Evolutionary conservation across 139 green algal genomes (phyloP).

Genomic region (Closterium sp.): DNA sequence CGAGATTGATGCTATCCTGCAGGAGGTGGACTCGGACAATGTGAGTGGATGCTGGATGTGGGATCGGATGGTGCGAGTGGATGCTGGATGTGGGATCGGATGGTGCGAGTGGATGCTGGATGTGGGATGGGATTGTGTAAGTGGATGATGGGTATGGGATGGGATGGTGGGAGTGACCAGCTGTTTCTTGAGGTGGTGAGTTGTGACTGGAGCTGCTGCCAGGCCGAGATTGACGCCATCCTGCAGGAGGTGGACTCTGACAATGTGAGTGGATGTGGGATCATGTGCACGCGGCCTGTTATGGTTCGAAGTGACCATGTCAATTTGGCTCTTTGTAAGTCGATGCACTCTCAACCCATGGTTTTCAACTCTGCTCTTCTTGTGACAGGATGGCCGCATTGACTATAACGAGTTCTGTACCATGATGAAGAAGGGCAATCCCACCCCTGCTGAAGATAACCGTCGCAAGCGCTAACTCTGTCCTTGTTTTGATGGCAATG

Average conservation of each 20-base stretch:
- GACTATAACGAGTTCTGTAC: constrained; percentile 47
- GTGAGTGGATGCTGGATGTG: constrained; percentile 23
- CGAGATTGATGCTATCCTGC: constrained; percentile 28
- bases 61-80: constrained; percentile 23
- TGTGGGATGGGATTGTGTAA: constrained; percentile 29
- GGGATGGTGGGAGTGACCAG: no score
- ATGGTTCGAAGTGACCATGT: no score
- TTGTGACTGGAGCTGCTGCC: no score
- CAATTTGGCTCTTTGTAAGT: no score
- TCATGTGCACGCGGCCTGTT: no score
- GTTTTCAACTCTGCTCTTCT: no score
- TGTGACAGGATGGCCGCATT: constrained; percentile 45
- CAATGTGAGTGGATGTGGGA: constrained; percentile 13
- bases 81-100: constrained; percentile 19
- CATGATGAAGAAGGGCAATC: constrained; percentile 43
- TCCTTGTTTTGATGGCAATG: background rate
- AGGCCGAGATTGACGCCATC: constrained; percentile 21
- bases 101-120: constrained; percentile 6
- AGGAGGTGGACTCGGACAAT: constrained; percentile 34
- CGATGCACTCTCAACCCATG: no score
- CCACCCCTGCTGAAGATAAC: background rate
- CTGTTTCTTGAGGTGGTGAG: no score
- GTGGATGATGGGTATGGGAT: background rate
- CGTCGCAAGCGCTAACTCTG: background rate
- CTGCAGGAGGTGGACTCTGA: constrained; percentile 29